Evolutionary conservation across 2,329 filamentous ascomycete genomes (phyloP), one percentile per base, ranked within the genome.

Genomic region (Nothopassalora personata): DNA sequence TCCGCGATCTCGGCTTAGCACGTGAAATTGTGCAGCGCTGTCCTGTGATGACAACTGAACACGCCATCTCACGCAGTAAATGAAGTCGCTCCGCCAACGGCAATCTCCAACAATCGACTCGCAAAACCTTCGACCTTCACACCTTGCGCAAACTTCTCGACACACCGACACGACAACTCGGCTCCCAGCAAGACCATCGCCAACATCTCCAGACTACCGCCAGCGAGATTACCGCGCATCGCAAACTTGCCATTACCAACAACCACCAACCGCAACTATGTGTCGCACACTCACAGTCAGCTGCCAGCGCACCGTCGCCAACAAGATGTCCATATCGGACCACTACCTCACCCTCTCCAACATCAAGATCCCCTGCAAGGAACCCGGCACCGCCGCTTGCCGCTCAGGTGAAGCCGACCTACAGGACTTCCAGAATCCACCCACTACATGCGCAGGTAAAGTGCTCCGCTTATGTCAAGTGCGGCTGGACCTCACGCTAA

Each of bases 391-490:
- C 8, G 13, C 15, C 18, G 53, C 28, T 9, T 64, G 62, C 27
- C 51, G 36, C 15, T 43, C 56, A 5, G 58, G 57, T 13, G 15
- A 11, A 19, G 57, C 49, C 23, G 39, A 45, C 9, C 56, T 59
- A 7, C 28, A 39, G 18, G 52, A 54, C 27, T 64, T 64, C 34
- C 62, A 63, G 49, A 64, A 61, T 18, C 43, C 56, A 23, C 53
- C 57, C 1, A 63, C 62, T 18, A 50, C 45, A 4, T 64, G 62
- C 33, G 58, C 60, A 30, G 62, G 62, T 64, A 27, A 27, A 47
- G 55, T 18, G 6, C n/a, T 36, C 15, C 18, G 43, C 47, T 19
- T 52, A 36, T 6, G 15, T 19, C 13, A 7, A 18, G 18, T 19
- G 9, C 27, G 3, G 46, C 15, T n/a, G 18, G 33, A 15, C 2